These are phyloP conservation scores for Penicillium tannophilum DNA, from an alignment of 495 filamentous ascomycete genomes.

Conservation along the genomic window DNA sequence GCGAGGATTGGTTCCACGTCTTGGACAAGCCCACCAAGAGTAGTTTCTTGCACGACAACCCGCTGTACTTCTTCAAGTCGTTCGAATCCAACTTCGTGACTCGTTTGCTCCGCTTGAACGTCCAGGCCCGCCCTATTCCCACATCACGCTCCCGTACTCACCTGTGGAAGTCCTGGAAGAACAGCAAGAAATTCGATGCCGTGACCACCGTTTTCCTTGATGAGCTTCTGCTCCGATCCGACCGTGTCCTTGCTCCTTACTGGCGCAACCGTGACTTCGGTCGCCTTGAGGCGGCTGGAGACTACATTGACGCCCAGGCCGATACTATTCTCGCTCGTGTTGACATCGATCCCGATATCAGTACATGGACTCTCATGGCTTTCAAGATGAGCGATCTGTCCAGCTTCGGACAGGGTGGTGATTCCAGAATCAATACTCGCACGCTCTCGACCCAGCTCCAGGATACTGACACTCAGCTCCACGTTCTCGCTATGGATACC, in stretches of 20 bases:
- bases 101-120: constrained; percentile 5
- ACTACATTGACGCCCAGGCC: constrained; percentile 7
- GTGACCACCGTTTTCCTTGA: constrained; percentile 5
- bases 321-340: constrained; percentile 9
- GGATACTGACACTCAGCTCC: constrained; percentile 10
- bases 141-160: constrained; percentile 2
- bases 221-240: constrained; percentile 6
- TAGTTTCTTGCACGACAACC: constrained; percentile 9
- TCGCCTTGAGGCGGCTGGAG: not conserved
- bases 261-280: constrained; percentile 10
- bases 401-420: constrained; percentile 7
- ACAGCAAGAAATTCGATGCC: constrained; percentile 6
- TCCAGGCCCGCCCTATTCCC: constrained; percentile 3
- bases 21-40: constrained; percentile 8
- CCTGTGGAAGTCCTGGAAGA: constrained; percentile 8
- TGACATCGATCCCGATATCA: constrained; percentile 9
- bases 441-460: constrained; percentile 8
- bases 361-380: constrained; percentile 7
- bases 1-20: constrained; percentile 10
- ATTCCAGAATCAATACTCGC: constrained; percentile 10
- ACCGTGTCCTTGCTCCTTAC: constrained; percentile 6
- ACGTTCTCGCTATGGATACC: constrained; percentile 12
- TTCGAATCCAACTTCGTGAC: constrained; percentile 4
- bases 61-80: constrained; percentile 7
- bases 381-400: constrained; percentile 10